phyloP scores from a whole-genome alignment of 345 rosid species.

The Corymbia maculata region DNA sequence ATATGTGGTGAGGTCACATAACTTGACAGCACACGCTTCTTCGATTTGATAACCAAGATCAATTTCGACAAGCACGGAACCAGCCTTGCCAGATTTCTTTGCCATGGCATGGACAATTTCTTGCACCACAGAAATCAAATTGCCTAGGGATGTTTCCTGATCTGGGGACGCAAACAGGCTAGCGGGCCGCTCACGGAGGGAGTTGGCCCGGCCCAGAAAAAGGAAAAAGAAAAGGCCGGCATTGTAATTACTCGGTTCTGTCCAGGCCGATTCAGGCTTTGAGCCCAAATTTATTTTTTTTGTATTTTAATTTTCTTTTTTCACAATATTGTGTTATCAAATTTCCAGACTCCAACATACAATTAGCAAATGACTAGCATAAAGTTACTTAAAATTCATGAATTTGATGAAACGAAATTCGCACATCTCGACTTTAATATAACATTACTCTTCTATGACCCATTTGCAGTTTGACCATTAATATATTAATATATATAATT shows the following conservation, averaged over 20 bases:
- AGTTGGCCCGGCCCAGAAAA: neutral
- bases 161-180: neutral
- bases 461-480: neutral
- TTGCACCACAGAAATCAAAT: neutral
- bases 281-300: neutral
- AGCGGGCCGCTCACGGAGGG: rapidly evolving
- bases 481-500: neutral
- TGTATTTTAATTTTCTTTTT: neutral
- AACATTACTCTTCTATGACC: neutral
- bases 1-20: too few relatives aligned
- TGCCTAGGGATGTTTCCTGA: neutral
- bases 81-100: neutral
- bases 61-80: neutral
- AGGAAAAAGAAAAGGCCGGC: rapidly evolving
- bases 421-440: neutral
- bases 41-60: neutral
- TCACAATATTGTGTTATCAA: neutral
- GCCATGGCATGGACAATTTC: neutral
- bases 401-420: neutral
- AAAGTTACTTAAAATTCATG: neutral
- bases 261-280: neutral
- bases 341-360: neutral
- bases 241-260: rapidly evolving
- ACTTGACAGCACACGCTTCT: neutral
- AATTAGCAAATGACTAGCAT: neutral